Conservation (phyloP, 2,329 filamentous ascomycete species). For the Exophiala mesophila region DNA sequence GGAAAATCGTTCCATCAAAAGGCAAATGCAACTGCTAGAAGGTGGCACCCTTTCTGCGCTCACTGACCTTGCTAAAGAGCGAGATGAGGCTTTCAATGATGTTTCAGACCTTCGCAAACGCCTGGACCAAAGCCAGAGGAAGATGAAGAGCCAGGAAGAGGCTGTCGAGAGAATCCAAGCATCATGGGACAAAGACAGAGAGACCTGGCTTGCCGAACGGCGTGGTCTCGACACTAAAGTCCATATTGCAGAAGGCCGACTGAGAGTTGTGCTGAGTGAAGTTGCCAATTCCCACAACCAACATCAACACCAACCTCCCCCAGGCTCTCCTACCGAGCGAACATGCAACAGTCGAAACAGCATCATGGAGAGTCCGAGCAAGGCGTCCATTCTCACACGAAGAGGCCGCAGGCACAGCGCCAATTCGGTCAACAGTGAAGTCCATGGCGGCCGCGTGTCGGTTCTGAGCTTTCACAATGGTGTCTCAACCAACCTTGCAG, state of each 20-base stretch:
- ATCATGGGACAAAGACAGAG: slow-evolving; percentile 78
- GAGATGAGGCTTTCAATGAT: slow-evolving; percentile 74
- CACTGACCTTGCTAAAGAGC: slow-evolving; percentile 75
- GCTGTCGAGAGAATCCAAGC: slow-evolving; percentile 72
- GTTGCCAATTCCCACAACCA: slow-evolving; percentile 48
- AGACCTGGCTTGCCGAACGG: slow-evolving; percentile 77
- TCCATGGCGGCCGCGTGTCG: slow-evolving; percentile 64
- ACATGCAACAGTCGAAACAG: slow-evolving; percentile 24
- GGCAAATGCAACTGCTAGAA: slow-evolving; percentile 80
- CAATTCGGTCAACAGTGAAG: slow-evolving; percentile 48
- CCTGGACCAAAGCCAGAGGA: slow-evolving; percentile 73
- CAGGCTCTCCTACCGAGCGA: slow-evolving; percentile 21
- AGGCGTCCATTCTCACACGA: slow-evolving; percentile 26
- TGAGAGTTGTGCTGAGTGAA: slow-evolving; percentile 82
- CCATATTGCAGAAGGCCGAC: slow-evolving; percentile 80
- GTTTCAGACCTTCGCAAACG: slow-evolving; percentile 68
- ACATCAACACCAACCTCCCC: slow-evolving; percentile 32
- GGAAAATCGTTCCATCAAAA: slow-evolving; percentile 74
- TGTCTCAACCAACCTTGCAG: slow-evolving; percentile 68
- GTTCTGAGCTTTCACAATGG: slow-evolving; percentile 55
- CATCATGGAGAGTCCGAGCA: slow-evolving; percentile 24
- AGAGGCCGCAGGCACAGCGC: slow-evolving; percentile 55
- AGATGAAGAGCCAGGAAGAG: slow-evolving; percentile 72
- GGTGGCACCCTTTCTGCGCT: slow-evolving; percentile 82
- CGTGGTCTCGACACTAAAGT: slow-evolving; percentile 77